These are phyloP conservation scores for Populus tremula DNA, from an alignment of 345 rosid genomes.

Conservation along the genomic window DNA sequence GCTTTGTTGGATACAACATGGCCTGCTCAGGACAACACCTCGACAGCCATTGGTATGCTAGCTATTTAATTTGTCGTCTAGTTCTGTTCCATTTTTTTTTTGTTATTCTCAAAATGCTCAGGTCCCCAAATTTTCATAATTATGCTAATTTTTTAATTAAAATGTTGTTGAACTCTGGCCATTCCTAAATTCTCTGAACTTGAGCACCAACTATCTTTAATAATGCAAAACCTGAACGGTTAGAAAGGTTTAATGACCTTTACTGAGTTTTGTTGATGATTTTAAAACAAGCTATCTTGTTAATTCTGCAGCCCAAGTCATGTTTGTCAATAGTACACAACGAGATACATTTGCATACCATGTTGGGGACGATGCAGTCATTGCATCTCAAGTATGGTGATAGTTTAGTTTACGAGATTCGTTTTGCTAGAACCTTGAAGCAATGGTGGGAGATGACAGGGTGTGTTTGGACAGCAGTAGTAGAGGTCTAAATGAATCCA, in stretches of 20 bases:
- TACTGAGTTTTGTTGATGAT: background rate
- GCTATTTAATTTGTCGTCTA: background rate
- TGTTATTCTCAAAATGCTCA: background rate
- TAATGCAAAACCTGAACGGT: background rate
- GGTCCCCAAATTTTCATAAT: background rate
- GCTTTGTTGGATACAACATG: conserved; percentile 97
- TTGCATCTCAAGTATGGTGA: background rate
- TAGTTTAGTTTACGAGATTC: no score
- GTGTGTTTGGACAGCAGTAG: no score
- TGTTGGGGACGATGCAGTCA: background rate
- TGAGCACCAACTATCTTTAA: background rate
- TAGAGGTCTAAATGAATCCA: no score
- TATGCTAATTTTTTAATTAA: background rate
- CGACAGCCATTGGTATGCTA: conserved; percentile 81
- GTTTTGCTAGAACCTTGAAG: no score
- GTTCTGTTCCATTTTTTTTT: background rate
- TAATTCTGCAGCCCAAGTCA: background rate
- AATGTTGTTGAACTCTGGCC: background rate
- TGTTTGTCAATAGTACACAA: background rate
- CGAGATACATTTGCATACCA: background rate
- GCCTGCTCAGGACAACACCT: conserved; percentile 99
- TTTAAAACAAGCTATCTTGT: background rate
- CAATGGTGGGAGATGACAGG: no score
- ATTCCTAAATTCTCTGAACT: background rate
- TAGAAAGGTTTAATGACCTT: background rate